Conservation (phyloP, 176 grass and related monocot genomes). For the Oryza brachyantha region DNA sequence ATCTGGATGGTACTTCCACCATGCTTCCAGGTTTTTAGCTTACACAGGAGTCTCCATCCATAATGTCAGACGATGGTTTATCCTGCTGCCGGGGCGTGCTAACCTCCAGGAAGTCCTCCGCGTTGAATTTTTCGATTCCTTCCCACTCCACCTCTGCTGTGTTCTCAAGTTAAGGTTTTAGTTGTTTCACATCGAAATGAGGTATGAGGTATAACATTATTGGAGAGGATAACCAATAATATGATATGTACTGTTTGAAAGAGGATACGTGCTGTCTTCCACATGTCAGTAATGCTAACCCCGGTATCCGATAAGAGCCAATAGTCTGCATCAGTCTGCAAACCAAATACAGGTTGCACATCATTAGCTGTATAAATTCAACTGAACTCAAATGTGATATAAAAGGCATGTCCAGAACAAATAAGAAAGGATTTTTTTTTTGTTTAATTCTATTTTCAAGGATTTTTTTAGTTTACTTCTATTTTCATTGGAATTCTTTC, state of each 20-base stretch:
- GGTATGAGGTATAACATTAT: background rate
- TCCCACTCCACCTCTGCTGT: slow-evolving; percentile 58
- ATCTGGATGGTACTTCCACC: background rate
- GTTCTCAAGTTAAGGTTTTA: slow-evolving; percentile 30
- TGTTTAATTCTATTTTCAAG: background rate
- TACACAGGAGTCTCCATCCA: slow-evolving; percentile 25
- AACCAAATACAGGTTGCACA: background rate
- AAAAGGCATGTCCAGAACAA: slow-evolving; percentile 5
- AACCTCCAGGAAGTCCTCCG: slow-evolving; percentile 54
- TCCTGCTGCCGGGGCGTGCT: slow-evolving; percentile 45
- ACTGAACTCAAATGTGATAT: background rate
- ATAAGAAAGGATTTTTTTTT: slow-evolving; percentile 2
- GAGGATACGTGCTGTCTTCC: slow-evolving; percentile 92
- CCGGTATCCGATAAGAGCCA: slow-evolving; percentile 81
- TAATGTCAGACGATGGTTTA: slow-evolving; percentile 18
- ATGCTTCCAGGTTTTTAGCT: slow-evolving; percentile 22
- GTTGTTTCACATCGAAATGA: slow-evolving; percentile 16
- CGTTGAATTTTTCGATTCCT: slow-evolving; percentile 37
- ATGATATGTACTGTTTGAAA: slow-evolving; percentile 13
- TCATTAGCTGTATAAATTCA: background rate
- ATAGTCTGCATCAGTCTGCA: slow-evolving; percentile 81
- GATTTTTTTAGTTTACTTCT: background rate
- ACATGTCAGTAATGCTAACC: slow-evolving; percentile 87
- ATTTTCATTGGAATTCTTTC: slow-evolving; percentile 3
- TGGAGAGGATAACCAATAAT: background rate